Percentiles rank a stretch among this genome's conserved stretches.
Conservation (phyloP, 75 land plant genomes). For the Sequoiadendron giganteum region DNA sequence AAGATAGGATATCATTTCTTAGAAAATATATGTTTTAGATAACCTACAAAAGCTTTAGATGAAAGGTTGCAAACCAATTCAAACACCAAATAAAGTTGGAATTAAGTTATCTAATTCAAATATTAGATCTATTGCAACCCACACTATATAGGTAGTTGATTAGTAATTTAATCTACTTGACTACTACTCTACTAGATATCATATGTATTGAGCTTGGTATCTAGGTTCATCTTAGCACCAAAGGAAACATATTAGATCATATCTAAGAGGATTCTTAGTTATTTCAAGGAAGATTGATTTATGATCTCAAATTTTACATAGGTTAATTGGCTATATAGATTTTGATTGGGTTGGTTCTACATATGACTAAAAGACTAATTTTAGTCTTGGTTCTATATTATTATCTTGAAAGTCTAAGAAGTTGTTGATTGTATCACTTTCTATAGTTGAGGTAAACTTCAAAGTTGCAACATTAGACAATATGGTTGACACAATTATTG, state of each 20-base stretch:
- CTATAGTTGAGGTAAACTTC: too few species aligned
- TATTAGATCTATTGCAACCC: not conserved
- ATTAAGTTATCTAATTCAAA: not conserved
- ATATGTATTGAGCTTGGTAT: not conserved
- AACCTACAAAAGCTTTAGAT: too few species aligned
- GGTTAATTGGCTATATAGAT: not conserved
- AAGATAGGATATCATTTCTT: not conserved
- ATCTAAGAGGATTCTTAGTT: not conserved
- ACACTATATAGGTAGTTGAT: too few species aligned
- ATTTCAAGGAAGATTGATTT: not conserved
- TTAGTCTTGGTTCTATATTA: too few species aligned
- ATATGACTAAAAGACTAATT: not conserved
- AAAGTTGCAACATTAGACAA: too few species aligned
- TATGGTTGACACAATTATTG: too few species aligned
- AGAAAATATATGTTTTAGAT: too few species aligned
- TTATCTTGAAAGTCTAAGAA: too few species aligned
- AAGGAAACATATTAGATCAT: not conserved
- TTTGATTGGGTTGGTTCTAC: not conserved
- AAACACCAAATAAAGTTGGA: too few species aligned
- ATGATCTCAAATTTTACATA: not conserved
- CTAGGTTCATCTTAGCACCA: not conserved
- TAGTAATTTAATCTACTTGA: not conserved
- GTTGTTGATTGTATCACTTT: too few species aligned
- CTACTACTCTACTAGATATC: not conserved
- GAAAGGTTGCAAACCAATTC: too few species aligned